Base-by-base conservation (phyloP, 805 yeast genomes). In the Metschnikowia cerradonensis region DNA sequence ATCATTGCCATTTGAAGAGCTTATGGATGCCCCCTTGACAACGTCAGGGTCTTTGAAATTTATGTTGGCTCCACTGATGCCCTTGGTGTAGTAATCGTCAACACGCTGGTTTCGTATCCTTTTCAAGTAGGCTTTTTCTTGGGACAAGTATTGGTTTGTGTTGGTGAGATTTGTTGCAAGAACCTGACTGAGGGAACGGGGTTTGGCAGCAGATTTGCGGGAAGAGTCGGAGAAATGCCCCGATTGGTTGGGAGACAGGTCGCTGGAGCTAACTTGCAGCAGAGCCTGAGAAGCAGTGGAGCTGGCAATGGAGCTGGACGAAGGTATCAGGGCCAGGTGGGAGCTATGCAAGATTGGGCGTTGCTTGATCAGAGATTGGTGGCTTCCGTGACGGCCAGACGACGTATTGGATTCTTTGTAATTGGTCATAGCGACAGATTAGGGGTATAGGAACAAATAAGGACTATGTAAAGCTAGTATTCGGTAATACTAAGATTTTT, bases 1-100 rank as follows among this genome's bases (percentile, higher is more conserved):
- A n/a, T 68, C 68, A 10, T 67, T 70, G 37, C 33, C 30, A 41
- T 40, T 31, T 5, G 15, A 23, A 15, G 23, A 35, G 23, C 49
- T 38, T 20, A 35, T 19, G 13, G 39, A 40, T 7, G 52, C 34
- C 6, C 36, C 14, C 13, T 35, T 46, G 3, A 31, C 23, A 7
- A 43, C 22, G 5, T 52, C 59, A 2, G 46, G 14, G 36, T 57
- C 60, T 20, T 49, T 52, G 22, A 47, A 38, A 20, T 58, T 56
- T 10, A 46, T 68, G 42, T 64, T 64, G 8, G 70, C 73, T 3
- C 72, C 77, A 15, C 81, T 71, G 39, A 84, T 80, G 3, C 85
- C 88, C 56, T 82, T 82, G 11, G 88, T 84, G 61, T 85, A 84
- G 63, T 85, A 85, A 58, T 87, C 94, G 64, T 86, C 89, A 3